Percentiles rank a stretch among this genome's conserved stretches.
These are phyloP conservation scores for Solanum hybrid DNA, from an alignment of 305 asterid species.

Conservation along the genomic window DNA sequence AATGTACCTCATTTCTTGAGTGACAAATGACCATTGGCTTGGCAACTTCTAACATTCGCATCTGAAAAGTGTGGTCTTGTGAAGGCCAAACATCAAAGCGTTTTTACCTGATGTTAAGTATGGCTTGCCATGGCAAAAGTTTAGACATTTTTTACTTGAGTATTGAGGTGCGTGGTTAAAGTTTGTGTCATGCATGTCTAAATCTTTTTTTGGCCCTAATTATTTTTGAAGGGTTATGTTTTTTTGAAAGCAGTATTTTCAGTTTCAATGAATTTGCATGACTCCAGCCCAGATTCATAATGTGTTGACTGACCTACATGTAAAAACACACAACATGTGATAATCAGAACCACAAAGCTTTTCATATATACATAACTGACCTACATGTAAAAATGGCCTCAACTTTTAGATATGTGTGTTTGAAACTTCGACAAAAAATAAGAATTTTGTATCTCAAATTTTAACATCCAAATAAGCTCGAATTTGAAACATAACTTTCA, in stretches of 20 bases:
- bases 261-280: background rate
- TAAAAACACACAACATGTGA: background rate
- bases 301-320: background rate
- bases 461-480: background rate
- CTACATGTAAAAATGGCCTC: background rate
- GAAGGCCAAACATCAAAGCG: background rate
- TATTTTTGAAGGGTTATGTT: background rate
- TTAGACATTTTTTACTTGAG: background rate
- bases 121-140: background rate
- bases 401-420: background rate
- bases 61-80: background rate
- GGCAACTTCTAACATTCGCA: background rate
- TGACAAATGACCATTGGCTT: background rate
- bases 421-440: background rate
- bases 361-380: background rate
- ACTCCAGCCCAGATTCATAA: background rate
- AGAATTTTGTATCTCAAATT: background rate
- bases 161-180: background rate
- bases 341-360: background rate
- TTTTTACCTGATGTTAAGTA: background rate
- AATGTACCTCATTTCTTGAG: background rate
- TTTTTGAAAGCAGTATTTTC: background rate
- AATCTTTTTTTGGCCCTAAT: background rate
- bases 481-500: background rate
- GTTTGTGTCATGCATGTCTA: background rate